Evolutionary conservation across 2,329 filamentous ascomycete species (phyloP), one percentile per base, ranked within the genome.

Genomic region (Colletotrichum siamense): DNA sequence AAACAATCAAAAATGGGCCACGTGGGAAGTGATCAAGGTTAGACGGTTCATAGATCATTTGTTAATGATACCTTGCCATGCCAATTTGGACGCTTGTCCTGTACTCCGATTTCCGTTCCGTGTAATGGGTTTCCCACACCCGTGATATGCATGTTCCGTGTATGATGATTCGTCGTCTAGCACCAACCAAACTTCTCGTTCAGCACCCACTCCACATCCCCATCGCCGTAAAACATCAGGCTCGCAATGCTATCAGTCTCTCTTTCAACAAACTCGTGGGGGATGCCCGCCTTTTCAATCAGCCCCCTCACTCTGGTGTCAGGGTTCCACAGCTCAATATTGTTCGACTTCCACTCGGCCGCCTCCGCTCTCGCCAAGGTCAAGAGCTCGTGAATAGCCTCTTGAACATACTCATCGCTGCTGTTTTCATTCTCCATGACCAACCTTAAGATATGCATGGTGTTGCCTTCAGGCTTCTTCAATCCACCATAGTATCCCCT

Each of bases 311-410:
- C 82, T 77, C 89, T 80, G 8, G 90, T 86, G 6, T 90, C 90
- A 0, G 96, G 96, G 82, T 97, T 98, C 96, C 96, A 99, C 68
- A 96, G 87, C 82, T 96, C 91, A 5, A 98, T 91, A 62, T 91
- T 89, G 55, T 89, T 88, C 86, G 95, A 92, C 61, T 90, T 87
- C 94, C 95, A 98, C 73, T 91, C 88, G 5, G 88, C 85, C 3
- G 96, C 96, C 84, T 98, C 92, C 10, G 85, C 85, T 80, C 94
- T 92, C 6, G 95, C 96, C 61, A 92, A 87, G 57, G 86, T 84
- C 61, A 98, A 82, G 30, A 98, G 89, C 4, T 91, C 90, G 49
- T 89, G 87, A 75, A 98, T 86, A 0, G 90, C 89, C 18, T 87
- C 84, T 1, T 84, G 83, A 62, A 93, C 86, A 52, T 89, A 86